phyloP scores from a whole-genome alignment of 2,329 filamentous ascomycete genomes.

The Alternaria solani region DNA sequence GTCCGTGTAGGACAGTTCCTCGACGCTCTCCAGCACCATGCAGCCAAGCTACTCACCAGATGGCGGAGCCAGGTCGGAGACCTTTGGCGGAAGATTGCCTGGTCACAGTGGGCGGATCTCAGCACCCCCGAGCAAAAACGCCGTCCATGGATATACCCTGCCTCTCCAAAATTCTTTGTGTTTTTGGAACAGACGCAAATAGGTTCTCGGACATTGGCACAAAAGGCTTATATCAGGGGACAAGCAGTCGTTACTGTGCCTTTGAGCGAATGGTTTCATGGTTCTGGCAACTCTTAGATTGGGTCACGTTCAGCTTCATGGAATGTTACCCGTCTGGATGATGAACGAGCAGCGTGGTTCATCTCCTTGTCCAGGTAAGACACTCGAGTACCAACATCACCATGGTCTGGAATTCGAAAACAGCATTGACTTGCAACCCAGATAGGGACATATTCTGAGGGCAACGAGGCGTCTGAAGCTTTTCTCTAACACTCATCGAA shows the following conservation, averaged over 20 bases:
- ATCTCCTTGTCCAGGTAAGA: no score
- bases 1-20: neutral
- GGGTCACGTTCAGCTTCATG: neutral
- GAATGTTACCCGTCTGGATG: no score
- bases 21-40: neutral
- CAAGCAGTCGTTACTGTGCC: neutral
- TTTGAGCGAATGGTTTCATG: neutral
- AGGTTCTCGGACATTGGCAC: neutral
- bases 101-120: neutral
- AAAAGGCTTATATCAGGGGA: neutral
- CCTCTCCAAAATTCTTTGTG: neutral
- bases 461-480: neutral
- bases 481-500: neutral
- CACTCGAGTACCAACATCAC: no score
- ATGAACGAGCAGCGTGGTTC: no score
- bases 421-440: no score
- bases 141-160: neutral
- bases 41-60: neutral
- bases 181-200: neutral
- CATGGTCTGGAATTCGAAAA: no score
- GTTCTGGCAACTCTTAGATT: neutral
- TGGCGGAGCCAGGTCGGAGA: neutral
- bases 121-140: neutral
- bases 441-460: no score
- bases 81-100: neutral